phyloP scores from a whole-genome alignment of 805 yeast genomes.

The Dipodascopsis tothii region DNA sequence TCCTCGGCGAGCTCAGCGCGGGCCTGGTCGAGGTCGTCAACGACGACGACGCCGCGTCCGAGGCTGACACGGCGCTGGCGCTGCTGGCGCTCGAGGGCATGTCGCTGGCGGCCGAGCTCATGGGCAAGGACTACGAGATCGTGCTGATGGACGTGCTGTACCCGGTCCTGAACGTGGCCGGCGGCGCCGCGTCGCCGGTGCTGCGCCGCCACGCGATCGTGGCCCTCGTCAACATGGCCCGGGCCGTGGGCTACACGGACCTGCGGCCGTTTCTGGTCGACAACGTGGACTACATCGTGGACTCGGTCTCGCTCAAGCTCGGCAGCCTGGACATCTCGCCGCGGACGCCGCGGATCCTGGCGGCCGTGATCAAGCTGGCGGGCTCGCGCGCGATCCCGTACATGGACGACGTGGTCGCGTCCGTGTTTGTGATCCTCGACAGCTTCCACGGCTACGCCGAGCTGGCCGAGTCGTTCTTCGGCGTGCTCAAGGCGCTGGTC shows the following conservation, averaged over 20 bases:
- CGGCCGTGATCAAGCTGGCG: slow-evolving; percentile 61
- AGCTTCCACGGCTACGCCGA: slow-evolving; percentile 73
- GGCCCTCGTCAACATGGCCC: slow-evolving; percentile 47
- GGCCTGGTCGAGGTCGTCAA: slow-evolving; percentile 5
- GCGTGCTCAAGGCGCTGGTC: slow-evolving; percentile 57
- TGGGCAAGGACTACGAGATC: slow-evolving; percentile 38
- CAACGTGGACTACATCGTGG: slow-evolving; percentile 75
- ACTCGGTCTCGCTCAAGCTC: slow-evolving; percentile 62
- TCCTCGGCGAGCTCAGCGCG: slow-evolving; percentile 10
- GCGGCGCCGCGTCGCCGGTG: slow-evolving; percentile 36
- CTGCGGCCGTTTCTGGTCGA: slow-evolving; percentile 49
- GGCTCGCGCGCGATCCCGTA: slow-evolving; percentile 60
- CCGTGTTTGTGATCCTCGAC: slow-evolving; percentile 72
- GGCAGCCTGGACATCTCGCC: slow-evolving; percentile 69
- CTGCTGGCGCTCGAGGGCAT: slow-evolving; percentile 24
- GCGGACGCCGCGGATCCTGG: slow-evolving; percentile 58
- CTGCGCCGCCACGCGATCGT: slow-evolving; percentile 46
- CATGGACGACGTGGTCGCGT: slow-evolving; percentile 63
- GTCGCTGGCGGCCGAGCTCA: slow-evolving; percentile 17
- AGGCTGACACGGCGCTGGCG: slow-evolving; percentile 7
- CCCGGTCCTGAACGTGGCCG: slow-evolving; percentile 66
- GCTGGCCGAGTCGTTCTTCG: slow-evolving; percentile 65
- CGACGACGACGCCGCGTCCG: slow-evolving; percentile 10
- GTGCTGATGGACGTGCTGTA: slow-evolving; percentile 66
- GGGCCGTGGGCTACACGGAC: slow-evolving; percentile 44